Base-by-base conservation (phyloP, 2,329 filamentous ascomycete genomes). In the Cyphellophora attinorum region DNA sequence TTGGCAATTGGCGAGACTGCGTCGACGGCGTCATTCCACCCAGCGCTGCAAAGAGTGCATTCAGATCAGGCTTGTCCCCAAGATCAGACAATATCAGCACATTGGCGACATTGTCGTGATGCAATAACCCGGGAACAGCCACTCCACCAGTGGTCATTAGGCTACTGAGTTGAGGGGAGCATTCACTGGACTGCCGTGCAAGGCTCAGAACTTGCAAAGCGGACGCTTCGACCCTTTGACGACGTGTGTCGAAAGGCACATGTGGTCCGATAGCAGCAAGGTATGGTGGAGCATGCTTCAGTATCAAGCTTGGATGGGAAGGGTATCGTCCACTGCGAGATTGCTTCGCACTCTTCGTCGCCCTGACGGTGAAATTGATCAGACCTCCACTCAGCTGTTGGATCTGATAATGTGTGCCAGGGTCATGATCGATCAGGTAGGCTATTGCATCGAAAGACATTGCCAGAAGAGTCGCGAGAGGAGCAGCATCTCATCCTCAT, bases 201-300 rank as follows among this genome's bases (percentile, higher is more conserved):
- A 5, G 11, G 6, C 13, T n/a, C 16, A 33, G 30, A 10, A 35
- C 23, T 19, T 12, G 12, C 18, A 35, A 17, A 11, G 17, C 23
- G 11, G 23, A 14, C 17, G 33, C 33, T 21, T 35, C 33, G 8
- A 33, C 15, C 5, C 12, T 11, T 6, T 2, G 19, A 6, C 11
- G 25, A 12, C 14, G 8, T 17, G 17, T 11, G 12, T 16, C 5
- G 29, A 21, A 11, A 19, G 18, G 17, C 13, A 12, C 14, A n/a
- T 11, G 6, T 32, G 18, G 19, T 19, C 31, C 37, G 15, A 40
- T 19, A 6, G 28, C 37, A 5, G 34, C 37, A 15, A 37, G 29
- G 29, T 19, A 37, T 17, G 37, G 34, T 11, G 37, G 28, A 8
- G 37, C 37, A 28, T 40, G 27, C 29, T 40, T 40, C 18, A 40